Percentiles rank a stretch among this genome's conserved stretches.
Evolutionary conservation across 129 eudicot genomes (phyloP).

Genomic region (Flaveria robusta): DNA sequence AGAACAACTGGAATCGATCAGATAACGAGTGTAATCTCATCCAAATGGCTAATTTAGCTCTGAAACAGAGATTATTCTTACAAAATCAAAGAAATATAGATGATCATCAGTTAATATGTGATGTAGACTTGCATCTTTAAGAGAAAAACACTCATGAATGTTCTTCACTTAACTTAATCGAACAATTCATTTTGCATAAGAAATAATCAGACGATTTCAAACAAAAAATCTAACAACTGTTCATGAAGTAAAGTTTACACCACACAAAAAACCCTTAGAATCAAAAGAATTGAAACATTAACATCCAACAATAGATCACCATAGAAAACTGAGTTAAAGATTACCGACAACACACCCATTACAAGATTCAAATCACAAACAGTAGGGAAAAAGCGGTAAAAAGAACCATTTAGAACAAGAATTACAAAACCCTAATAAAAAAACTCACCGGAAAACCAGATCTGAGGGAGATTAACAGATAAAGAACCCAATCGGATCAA

Average conservation of each 20-base stretch:
- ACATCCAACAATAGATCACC: slow-evolving; percentile 5
- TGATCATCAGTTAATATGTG: too few species aligned
- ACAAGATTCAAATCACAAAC: neutral
- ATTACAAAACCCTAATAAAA: neutral
- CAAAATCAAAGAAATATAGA: neutral
- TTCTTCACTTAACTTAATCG: neutral
- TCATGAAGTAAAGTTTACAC: neutral
- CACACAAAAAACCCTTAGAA: neutral
- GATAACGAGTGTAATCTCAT: neutral
- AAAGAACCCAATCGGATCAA: slow-evolving; percentile 14
- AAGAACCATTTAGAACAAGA: too few species aligned
- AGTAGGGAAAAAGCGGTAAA: neutral
- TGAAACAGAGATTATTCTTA: neutral
- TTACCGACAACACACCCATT: neutral
- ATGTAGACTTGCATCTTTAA: neutral
- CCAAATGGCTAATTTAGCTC: neutral
- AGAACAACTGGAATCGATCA: neutral
- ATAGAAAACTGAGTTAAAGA: neutral
- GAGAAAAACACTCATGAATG: neutral
- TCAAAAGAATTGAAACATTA: neutral
- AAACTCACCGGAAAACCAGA: slow-evolving; percentile 48
- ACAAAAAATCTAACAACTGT: too few species aligned
- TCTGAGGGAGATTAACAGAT: slow-evolving; percentile 36
- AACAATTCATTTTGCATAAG: too few species aligned
- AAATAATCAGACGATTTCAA: neutral